Conservation (phyloP, 2,329 filamentous ascomycete species). For the Aspergillus intermedius region DNA sequence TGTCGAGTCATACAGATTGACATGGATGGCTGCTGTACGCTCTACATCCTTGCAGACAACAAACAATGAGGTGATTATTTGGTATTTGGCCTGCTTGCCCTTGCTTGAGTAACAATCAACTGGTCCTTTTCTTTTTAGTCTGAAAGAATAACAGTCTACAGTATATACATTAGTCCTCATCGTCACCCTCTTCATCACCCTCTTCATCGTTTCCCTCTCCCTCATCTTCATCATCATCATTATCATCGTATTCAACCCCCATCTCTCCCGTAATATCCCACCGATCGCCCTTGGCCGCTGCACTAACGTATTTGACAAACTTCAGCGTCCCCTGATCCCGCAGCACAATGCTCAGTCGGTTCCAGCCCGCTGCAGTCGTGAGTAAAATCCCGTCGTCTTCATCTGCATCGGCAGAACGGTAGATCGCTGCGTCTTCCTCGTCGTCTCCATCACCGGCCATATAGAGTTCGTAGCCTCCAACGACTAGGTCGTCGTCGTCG, state of each 20-base stretch:
- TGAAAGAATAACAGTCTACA: too few relatives aligned
- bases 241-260: conserved; percentile 58
- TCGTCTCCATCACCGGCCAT: conserved; percentile 75
- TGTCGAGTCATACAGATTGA: too few relatives aligned
- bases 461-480: conserved; percentile 63
- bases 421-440: conserved; percentile 60
- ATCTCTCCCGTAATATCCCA: conserved; percentile 84
- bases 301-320: conserved; percentile 95
- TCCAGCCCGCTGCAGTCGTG: conserved; percentile 69
- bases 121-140: neutral
- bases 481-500: conserved; percentile 28
- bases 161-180: neutral
- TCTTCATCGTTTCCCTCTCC: conserved; percentile 25
- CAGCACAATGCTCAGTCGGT: conserved; percentile 82
- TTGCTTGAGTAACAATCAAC: neutral
- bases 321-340: conserved; percentile 78
- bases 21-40: too few relatives aligned
- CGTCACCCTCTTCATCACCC: conserved; percentile 8
- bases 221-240: conserved; percentile 36
- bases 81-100: neutral
- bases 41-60: neutral
- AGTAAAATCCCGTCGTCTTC: conserved; percentile 73
- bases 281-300: conserved; percentile 73
- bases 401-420: conserved; percentile 58
- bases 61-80: neutral